Conservation (phyloP, 306 rosid species). For the Rubus parviflorus region DNA sequence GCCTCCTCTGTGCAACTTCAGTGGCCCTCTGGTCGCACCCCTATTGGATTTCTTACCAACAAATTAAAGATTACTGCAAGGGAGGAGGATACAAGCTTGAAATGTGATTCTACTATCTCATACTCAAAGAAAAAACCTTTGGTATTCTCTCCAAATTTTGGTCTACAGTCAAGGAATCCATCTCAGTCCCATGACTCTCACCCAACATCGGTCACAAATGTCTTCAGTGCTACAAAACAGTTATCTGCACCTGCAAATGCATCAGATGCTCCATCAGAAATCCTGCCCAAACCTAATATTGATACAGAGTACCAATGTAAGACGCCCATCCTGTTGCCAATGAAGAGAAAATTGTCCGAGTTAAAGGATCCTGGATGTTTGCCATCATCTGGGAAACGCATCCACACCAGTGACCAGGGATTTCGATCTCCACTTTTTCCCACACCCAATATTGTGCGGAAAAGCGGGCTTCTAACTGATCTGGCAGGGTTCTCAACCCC, state of each 20-base stretch:
- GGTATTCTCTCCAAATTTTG: conserved; percentile 68
- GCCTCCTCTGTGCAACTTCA: conserved; percentile 56
- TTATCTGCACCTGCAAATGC: conserved; percentile 40
- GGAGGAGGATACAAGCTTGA: conserved; percentile 59
- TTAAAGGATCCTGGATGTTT: conserved; percentile 57
- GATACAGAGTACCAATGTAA: conserved; percentile 73
- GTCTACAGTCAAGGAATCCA: conserved; percentile 52
- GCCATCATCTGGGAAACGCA: conserved; percentile 65
- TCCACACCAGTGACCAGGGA: conserved; percentile 68
- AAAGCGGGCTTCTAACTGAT: conserved; percentile 52
- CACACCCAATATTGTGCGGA: conserved; percentile 53
- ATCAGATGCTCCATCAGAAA: conserved; percentile 46
- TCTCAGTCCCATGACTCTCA: conserved; percentile 51
- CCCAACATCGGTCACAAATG: conserved; percentile 42
- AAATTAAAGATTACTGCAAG: conserved; percentile 50
- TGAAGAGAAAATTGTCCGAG: conserved; percentile 74
- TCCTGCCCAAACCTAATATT: conserved; percentile 36
- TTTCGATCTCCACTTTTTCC: conserved; percentile 72
- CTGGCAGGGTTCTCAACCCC: conserved; percentile 61
- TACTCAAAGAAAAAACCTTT: conserved; percentile 67
- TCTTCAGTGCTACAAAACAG: conserved; percentile 46
- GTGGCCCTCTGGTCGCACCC: conserved; percentile 87
- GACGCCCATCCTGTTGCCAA: conserved; percentile 64
- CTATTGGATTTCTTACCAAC: conserved; percentile 65
- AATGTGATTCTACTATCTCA: conserved; percentile 37